phyloP scores from a whole-genome alignment of 1,139 yeast genomes.

The Nakaseomyces nivariensis region DNA sequence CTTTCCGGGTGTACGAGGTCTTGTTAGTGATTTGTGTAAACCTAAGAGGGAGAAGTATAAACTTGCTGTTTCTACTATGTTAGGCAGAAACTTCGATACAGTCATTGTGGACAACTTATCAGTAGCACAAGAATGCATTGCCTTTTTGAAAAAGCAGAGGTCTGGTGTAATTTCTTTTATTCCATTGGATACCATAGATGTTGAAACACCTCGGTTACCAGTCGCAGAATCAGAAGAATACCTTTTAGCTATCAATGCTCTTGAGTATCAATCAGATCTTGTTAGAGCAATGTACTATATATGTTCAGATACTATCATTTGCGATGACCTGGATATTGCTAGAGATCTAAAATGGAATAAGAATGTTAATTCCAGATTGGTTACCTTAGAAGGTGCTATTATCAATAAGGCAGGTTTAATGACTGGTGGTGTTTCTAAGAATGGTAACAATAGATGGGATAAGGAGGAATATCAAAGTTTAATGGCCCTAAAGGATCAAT shows the following conservation, averaged over 20 bases:
- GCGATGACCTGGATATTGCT: conserved; percentile 62
- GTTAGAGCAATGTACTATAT: conserved; percentile 77
- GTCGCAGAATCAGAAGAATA: conserved; percentile 19
- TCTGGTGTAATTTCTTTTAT: conserved; percentile 80
- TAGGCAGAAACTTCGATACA: conserved; percentile 75
- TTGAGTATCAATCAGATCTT: conserved; percentile 56
- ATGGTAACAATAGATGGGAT: conserved; percentile 51
- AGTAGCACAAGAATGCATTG: conserved; percentile 76
- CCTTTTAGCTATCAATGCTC: conserved; percentile 49
- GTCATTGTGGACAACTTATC: conserved; percentile 69
- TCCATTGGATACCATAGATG: conserved; percentile 75
- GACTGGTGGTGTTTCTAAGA: conserved; percentile 71
- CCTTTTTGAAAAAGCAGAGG: conserved; percentile 74
- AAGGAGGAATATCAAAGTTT: conserved; percentile 57
- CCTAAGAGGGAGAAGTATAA: conserved; percentile 73
- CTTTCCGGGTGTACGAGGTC: conserved; percentile 75
- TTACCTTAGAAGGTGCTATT: conserved; percentile 74
- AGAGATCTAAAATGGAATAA: conserved; percentile 62
- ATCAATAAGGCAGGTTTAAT: conserved; percentile 80
- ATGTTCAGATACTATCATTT: conserved; percentile 74
- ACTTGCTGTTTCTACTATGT: conserved; percentile 63
- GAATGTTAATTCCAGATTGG: conserved; percentile 55
- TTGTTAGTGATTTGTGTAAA: conserved; percentile 68
- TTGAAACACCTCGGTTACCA: conserved; percentile 35
- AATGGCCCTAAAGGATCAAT: conserved; percentile 49